Percentiles rank a stretch among this genome's conserved stretches.
Evolutionary conservation across 192 early-diverging fungal species (phyloP).

Genomic region (Linnemannia elongata): DNA sequence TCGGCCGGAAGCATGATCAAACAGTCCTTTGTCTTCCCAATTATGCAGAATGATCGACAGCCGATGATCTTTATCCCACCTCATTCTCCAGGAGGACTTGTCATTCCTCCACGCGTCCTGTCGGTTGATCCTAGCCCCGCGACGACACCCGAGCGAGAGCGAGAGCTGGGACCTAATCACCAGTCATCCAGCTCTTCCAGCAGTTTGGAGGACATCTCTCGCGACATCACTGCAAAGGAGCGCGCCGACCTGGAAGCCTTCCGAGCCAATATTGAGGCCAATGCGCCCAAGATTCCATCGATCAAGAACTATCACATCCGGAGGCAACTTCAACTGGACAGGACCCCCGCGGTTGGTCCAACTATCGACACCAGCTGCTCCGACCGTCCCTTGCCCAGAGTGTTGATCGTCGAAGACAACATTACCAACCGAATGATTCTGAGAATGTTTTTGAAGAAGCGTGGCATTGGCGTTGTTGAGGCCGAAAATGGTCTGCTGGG

Average conservation of each 20-base stretch:
- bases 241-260: not conserved
- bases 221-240: not conserved
- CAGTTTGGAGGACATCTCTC: conserved; percentile 2
- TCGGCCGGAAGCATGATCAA: conserved; percentile 41
- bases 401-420: conserved; percentile 63
- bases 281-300: conserved; percentile 19
- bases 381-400: conserved; percentile 24
- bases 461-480: conserved; percentile 55
- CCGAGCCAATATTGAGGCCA: conserved; percentile 12
- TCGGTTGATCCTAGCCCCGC: conserved; percentile 14
- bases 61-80: conserved; percentile 30
- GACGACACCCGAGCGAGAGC: conserved; percentile 28
- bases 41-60: not conserved
- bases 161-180: conserved; percentile 15
- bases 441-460: conserved; percentile 58
- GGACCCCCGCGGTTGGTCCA: conserved; percentile 1
- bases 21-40: conserved; percentile 30
- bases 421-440: conserved; percentile 61
- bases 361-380: not conserved
- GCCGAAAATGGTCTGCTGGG: conserved; percentile 62
- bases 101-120: conserved; percentile 24
- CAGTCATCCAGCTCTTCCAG: not conserved
- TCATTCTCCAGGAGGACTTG: conserved; percentile 50
- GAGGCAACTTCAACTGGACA: conserved; percentile 4
- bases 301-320: conserved; percentile 20